These are phyloP conservation scores for Cyclotella choctawhatcheeana DNA, from an alignment of 108 stramenopile genomes.

Conservation along the genomic window DNA sequence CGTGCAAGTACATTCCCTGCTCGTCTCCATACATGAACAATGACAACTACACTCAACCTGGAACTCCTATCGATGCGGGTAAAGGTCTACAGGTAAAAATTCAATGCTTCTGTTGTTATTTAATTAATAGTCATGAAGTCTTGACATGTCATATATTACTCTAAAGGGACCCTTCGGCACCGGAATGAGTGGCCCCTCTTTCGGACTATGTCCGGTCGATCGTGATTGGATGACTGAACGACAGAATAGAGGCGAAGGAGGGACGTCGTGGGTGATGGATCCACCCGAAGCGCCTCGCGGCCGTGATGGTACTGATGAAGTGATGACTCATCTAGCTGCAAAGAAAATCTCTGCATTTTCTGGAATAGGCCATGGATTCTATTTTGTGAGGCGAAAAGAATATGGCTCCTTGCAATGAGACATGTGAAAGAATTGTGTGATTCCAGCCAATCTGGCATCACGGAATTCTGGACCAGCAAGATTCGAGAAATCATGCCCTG, in stretches of 20 bases:
- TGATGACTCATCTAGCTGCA: slow-evolving; percentile 74
- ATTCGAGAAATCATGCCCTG: too few relatives aligned
- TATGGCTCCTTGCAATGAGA: too few relatives aligned
- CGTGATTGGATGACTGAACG: slow-evolving; percentile 83
- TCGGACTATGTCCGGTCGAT: slow-evolving; percentile 77
- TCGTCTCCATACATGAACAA: slow-evolving; percentile 86
- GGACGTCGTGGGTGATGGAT: slow-evolving; percentile 68
- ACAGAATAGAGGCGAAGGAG: slow-evolving; percentile 58
- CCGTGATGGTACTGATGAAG: slow-evolving; percentile 78
- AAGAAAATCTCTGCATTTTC: slow-evolving; percentile 89
- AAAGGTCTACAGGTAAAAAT: slow-evolving; percentile 54
- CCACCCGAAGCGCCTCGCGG: slow-evolving; percentile 72
- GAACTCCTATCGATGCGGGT: slow-evolving; percentile 81
- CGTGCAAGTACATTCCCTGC: slow-evolving; percentile 87
- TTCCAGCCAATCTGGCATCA: too few relatives aligned
- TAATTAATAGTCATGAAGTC: too few relatives aligned
- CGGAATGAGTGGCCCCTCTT: slow-evolving; percentile 82
- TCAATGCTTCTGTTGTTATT: too few relatives aligned
- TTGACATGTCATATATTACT: too few relatives aligned
- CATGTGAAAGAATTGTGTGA: too few relatives aligned
- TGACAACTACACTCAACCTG: slow-evolving; percentile 90
- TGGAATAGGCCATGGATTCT: slow-evolving; percentile 84
- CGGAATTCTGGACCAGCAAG: too few relatives aligned
- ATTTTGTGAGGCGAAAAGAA: slow-evolving; percentile 98
- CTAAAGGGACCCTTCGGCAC: slow-evolving; percentile 86